Percentiles rank a stretch among this genome's conserved stretches.
phyloP scores from a whole-genome alignment of 331 rosid species.

The Ulmus americana region DNA sequence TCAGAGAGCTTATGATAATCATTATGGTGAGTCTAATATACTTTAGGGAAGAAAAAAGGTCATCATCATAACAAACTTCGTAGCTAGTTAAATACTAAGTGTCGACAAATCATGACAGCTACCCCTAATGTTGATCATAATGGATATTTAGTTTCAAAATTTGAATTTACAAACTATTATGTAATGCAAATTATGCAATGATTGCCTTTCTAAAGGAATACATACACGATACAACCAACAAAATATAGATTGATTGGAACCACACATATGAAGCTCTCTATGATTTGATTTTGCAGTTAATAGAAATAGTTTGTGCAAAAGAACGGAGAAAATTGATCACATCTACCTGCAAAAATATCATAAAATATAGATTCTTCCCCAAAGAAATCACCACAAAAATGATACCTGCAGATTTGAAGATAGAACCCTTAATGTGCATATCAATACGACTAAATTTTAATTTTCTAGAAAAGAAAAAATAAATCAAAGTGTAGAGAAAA shows the following conservation, averaged over 20 bases:
- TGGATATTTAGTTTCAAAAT: too few species aligned
- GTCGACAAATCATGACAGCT: too few species aligned
- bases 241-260: conserved; percentile 3
- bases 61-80: not conserved
- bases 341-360: conserved; percentile 80
- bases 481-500: conserved; percentile 29
- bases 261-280: not conserved
- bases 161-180: too few species aligned
- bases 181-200: too few species aligned
- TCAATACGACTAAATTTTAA: conserved; percentile 10
- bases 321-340: conserved; percentile 6
- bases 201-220: too few species aligned
- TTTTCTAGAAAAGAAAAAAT: conserved; percentile 8
- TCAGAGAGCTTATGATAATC: conserved; percentile 22
- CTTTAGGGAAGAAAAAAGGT: not conserved
- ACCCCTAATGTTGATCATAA: too few species aligned
- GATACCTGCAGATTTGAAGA: conserved; percentile 54
- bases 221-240: not conserved
- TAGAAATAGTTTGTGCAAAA: not conserved
- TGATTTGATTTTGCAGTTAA: not conserved
- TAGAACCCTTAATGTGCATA: conserved; percentile 18
- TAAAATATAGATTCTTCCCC: conserved; percentile 71
- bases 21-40: conserved; percentile 18
- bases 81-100: too few species aligned
- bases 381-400: conserved; percentile 84